A percentile compares a stretch with the other conserved stretches of the same genome.
Conservation (phyloP, 208 protist genomes). For the Leishmania major region DNA sequence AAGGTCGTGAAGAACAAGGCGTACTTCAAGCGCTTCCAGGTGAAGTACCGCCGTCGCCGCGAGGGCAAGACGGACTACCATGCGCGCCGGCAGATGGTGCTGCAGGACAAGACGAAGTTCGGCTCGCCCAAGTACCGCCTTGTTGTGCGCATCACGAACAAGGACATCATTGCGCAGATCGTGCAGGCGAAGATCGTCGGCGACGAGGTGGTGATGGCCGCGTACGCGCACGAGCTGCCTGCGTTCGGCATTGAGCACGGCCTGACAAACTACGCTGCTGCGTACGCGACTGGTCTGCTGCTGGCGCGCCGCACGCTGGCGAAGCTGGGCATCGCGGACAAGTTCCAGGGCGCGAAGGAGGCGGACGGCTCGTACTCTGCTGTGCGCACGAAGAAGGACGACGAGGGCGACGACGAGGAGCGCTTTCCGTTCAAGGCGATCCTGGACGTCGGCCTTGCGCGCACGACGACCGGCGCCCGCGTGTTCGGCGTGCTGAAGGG, state of each 20-base stretch:
- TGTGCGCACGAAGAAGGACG: constrained; percentile 74
- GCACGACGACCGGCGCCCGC: constrained; percentile 96
- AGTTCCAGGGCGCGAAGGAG: constrained; percentile 95
- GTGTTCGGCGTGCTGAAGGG: constrained; percentile 96
- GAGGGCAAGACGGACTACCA: constrained; percentile 99
- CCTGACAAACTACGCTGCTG: constrained; percentile 98
- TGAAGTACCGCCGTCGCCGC: constrained; percentile 96
- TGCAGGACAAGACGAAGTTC: constrained; percentile 99
- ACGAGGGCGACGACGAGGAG: constrained; percentile 85
- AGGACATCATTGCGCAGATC: constrained; percentile 98
- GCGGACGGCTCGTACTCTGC: constrained; percentile 85
- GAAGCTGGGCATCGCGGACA: constrained; percentile 94
- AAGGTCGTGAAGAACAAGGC: constrained; percentile 93
- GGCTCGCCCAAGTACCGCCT: constrained; percentile 98
- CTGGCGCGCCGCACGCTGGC: constrained; percentile 96
- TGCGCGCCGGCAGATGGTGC: constrained; percentile 94
- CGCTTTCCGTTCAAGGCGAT: constrained; percentile 96
- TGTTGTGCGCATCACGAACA: constrained; percentile 98
- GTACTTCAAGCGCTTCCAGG: constrained; percentile 99
- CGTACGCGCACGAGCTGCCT: constrained; percentile 98
- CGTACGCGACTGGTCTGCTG: constrained; percentile 98
- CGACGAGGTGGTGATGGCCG: constrained; percentile 94
- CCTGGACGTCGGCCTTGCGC: constrained; percentile 97
- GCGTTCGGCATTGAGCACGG: constrained; percentile 96
- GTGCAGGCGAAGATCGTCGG: constrained; percentile 95